Percentiles rank a stretch among this genome's conserved stretches.
Conservation (phyloP, 805 yeast species). For the Ogataea naganishii region DNA sequence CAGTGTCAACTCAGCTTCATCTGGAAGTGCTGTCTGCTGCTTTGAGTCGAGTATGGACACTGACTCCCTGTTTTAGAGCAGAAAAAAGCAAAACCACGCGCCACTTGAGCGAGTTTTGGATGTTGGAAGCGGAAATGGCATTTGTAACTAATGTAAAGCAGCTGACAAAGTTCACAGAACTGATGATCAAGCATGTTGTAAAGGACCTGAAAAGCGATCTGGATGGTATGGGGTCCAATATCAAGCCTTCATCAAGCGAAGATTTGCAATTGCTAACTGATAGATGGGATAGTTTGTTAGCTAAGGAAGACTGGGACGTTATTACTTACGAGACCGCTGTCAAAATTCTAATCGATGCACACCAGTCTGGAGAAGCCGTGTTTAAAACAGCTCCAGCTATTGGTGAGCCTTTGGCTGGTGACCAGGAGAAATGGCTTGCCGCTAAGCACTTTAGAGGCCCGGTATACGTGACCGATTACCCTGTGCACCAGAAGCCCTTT, state of each 20-base stretch:
- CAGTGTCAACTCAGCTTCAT: conserved; percentile 91
- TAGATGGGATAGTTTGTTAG: conserved; percentile 55
- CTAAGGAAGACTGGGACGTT: conserved; percentile 46
- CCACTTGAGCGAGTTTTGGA: conserved; percentile 94
- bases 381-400: conserved; percentile 42
- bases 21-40: conserved; percentile 74
- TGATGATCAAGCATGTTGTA: conserved; percentile 52
- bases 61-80: conserved; percentile 90
- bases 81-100: conserved; percentile 87
- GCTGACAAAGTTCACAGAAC: conserved; percentile 58
- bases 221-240: conserved; percentile 21
- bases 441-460: conserved; percentile 60
- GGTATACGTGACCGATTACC: conserved; percentile 86
- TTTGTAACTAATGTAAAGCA: conserved; percentile 51
- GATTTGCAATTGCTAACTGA: conserved; percentile 26
- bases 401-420: conserved; percentile 73
- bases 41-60: conserved; percentile 73
- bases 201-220: conserved; percentile 18
- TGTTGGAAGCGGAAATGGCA: conserved; percentile 88
- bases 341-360: conserved; percentile 32
- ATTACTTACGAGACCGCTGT: conserved; percentile 76
- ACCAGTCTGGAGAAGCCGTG: conserved; percentile 19
- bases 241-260: conserved; percentile 27
- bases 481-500: conserved; percentile 72
- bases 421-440: conserved; percentile 89